Base-by-base conservation (phyloP, 306 rosid species). In the Cucurbita argyrosperma region DNA sequence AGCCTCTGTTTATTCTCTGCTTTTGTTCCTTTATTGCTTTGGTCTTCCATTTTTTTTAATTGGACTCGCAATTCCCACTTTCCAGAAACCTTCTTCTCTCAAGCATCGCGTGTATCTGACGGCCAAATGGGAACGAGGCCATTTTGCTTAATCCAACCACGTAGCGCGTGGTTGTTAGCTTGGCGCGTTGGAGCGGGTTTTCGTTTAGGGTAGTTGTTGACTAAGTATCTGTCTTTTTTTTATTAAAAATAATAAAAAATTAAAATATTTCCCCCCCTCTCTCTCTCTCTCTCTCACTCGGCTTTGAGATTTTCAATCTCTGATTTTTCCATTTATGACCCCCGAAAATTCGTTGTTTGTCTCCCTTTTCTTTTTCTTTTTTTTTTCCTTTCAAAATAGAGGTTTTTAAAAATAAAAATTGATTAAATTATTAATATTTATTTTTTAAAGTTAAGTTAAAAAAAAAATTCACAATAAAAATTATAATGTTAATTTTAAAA, bases 1-100 rank as follows among this genome's bases (percentile, higher is more conserved):
- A 67, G 73, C 30, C 7, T 7, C 21, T 26, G 73, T 30, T 69
- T 69, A 69, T 69, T 69, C 74, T 69, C 58, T 69, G 74, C 11
- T 69, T 69, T 69, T 69, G 74, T 47, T 68, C 73, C 39, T 51
- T 7, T 46, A 23, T 23, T 67, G 72, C 72, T 21, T 66, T 7
- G n/a, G 18, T 21, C 0, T 40, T 40, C 40, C 0, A 16, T 4
- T 66, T 60, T 59, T 30, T 67, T 46, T 46, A 46, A 68, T 47
- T 46, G 21, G 73, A 9, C 19, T 21, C 39, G 56, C 71, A 8
- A 8, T 16, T 40, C 2, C 70, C 49, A 5, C 0, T 10, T 64
- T 64, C 50, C 71, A 40, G n/a, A 39, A 0, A 19, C 5, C 19
- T 19, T 46, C 38, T n/a, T 45, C 40, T 11, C 56, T 23, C 57